Percentiles rank a stretch among this genome's conserved stretches.
Evolutionary conservation across 2,329 filamentous ascomycete genomes (phyloP).

Genomic region (Phoma sp.): DNA sequence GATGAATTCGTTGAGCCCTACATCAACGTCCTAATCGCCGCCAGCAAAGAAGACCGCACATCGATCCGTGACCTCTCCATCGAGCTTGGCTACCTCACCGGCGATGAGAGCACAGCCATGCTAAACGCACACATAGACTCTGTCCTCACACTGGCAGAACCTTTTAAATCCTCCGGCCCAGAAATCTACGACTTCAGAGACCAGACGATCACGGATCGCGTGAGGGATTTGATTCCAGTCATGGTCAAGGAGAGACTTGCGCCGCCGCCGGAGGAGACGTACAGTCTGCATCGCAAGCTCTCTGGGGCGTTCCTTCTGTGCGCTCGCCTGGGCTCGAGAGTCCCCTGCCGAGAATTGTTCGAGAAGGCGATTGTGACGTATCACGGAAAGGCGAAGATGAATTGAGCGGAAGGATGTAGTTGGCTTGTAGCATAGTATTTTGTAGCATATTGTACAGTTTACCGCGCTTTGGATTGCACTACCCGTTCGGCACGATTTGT

Average conservation of each 20-base stretch:
- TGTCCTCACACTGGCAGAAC: slow-evolving; percentile 89
- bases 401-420: background rate
- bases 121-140: slow-evolving; percentile 88
- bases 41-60: slow-evolving; percentile 72
- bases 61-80: slow-evolving; percentile 73
- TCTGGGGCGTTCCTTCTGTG: slow-evolving; percentile 95
- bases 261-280: slow-evolving; percentile 96
- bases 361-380: slow-evolving; percentile 58
- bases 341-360: slow-evolving; percentile 84
- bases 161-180: slow-evolving; percentile 77
- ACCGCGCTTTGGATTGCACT: slow-evolving; percentile 29
- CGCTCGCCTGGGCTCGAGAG: slow-evolving; percentile 81
- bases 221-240: slow-evolving; percentile 84
- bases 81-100: slow-evolving; percentile 88
- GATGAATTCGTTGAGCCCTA: slow-evolving; percentile 81
- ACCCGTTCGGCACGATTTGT: too few relatives aligned
- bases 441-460: background rate
- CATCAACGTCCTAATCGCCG: slow-evolving; percentile 79
- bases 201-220: slow-evolving; percentile 95
- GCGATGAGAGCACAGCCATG: slow-evolving; percentile 86
- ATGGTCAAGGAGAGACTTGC: slow-evolving; percentile 91
- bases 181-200: slow-evolving; percentile 89
- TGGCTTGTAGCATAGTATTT: background rate
- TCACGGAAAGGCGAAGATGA: slow-evolving; percentile 27
- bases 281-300: slow-evolving; percentile 91